These are phyloP conservation scores for Onygena corvina DNA, from an alignment of 2,329 filamentous ascomycete genomes.

Conservation along the genomic window DNA sequence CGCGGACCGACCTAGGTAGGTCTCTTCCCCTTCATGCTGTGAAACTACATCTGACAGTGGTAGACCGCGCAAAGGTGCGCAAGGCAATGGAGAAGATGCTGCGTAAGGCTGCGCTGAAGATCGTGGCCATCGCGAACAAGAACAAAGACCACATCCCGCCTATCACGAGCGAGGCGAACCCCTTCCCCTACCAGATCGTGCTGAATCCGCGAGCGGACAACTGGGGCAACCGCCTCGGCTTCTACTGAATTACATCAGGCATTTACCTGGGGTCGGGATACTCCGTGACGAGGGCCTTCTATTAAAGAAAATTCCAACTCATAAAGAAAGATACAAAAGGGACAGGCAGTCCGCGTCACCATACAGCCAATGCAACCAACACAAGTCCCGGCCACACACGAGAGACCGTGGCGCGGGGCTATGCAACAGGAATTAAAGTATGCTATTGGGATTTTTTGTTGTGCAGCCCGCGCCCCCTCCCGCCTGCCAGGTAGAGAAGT, in stretches of 20 bases:
- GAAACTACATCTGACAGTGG: neutral
- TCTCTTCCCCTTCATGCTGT: constrained; percentile 9
- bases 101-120: constrained; percentile 76
- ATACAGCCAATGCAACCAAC: constrained; percentile 6
- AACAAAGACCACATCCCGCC: constrained; percentile 95
- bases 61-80: constrained; percentile 78
- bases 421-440: constrained; percentile 1
- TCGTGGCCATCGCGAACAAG: constrained; percentile 71
- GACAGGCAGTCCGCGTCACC: neutral
- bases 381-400: too few relatives aligned
- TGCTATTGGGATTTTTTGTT: too few relatives aligned
- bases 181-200: constrained; percentile 87
- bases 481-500: neutral
- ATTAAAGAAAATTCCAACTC: neutral
- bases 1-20: constrained; percentile 75
- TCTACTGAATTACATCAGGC: constrained; percentile 45
- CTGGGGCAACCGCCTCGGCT: constrained; percentile 68
- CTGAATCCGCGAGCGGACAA: constrained; percentile 71
- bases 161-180: constrained; percentile 82
- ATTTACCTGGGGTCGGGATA: neutral
- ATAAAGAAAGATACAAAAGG: constrained; percentile 1
- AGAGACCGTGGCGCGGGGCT: neutral
- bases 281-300: neutral
- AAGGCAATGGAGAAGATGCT: constrained; percentile 84
- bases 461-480: neutral